Evolutionary conservation across 257 asterid species (phyloP), one percentile per base, ranked within the genome.

Genomic region (Nicotiana tomentosiformis): DNA sequence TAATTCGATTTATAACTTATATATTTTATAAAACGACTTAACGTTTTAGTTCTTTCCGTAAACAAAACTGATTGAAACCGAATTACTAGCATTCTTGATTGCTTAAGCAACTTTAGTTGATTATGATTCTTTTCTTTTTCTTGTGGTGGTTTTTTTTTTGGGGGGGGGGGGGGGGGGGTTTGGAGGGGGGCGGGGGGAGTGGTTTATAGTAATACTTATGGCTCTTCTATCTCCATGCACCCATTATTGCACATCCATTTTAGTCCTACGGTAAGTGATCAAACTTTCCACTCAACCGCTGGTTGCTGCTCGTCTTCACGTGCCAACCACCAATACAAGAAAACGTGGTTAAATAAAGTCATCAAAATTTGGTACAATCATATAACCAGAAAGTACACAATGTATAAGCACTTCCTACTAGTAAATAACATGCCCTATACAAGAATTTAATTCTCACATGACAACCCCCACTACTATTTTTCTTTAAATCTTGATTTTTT

Each of bases 391-490:
- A 74, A 23, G 62, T 49, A 74, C 62, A 26, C 8, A 74, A 43
- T 26, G 23, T 26, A 23, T 46, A 23, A 43, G 39, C 61, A 46
- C 20, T 14, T 46, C 51, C 4, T 23, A 6, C 15, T 7, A 43
- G 35, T 70, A 56, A 3, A 8, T 57, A 57, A 18, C 10, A 17
- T 17, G 26, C 12, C 57, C 57, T 11, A 51, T 51, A 51, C 57
- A 11, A 51, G 57, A 53, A 53, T 30, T 4, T 35, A 2, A 4
- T 39, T 30, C 10, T 70, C 87, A 66, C 79, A 84, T 82, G 90
- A 82, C 88, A 88, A 85, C 88, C 85, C 80, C 87, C 88, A 35
- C 0, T 23, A 20, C 58, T 20, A 15, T 46, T 12, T 23, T 39
- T 69, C 10, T 18, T 70, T 43, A 6, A 12, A n/a, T 10, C 5